Base-by-base conservation (phyloP, 148 eudicot genomes). In the Oxyria digyna region DNA sequence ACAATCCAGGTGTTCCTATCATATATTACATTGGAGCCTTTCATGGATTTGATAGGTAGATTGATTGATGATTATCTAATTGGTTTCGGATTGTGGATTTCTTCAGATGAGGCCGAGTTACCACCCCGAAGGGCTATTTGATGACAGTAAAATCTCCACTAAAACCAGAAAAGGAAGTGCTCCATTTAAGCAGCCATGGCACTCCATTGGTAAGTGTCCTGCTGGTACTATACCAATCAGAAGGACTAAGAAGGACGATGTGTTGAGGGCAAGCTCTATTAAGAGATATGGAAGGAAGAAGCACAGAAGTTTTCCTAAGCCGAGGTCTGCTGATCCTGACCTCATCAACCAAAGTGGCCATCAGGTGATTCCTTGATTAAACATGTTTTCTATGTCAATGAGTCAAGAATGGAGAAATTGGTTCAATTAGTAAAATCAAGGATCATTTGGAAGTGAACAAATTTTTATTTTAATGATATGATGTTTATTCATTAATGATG, bases 271-370 rank as follows among this genome's bases (percentile, higher is more conserved):
- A 18, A 86, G 94, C 72, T 93, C 98, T 11, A 78, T 83, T 14
- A 93, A 87, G 74, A 83, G 81, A 70, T 89, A 81, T 71, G 98
- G 98, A 18, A 86, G 87, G 75, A 93, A 93, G 91, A 84, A 83
- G 79, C 89, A 38, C 32, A 87, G 79, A 73, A 73, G 74, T 73
- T 46, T 78, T 29, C 85, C 98, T 32, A 79, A 87, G 72, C 98
- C 98, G 1, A 77, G 89, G 83, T 93, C 98, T 67, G 87, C 98
- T 18, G 91, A 93, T 81, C 98, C 98, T 26, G 98, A 86, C 82
- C 88, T 93, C 67, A 77, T 85, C 74, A 87, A 87, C 66, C 76
- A 89, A 78, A 87, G 94, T 67, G 98, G 98, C 29, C 98, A 93
- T 83, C 97, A 90, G 94, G 97, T 91, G 66, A 75, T 33, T 26